Percentiles rank a stretch among this genome's conserved stretches.
These are phyloP conservation scores for Stephanodiscus minutulus DNA, from an alignment of 108 stramenopile species.

Conservation along the genomic window DNA sequence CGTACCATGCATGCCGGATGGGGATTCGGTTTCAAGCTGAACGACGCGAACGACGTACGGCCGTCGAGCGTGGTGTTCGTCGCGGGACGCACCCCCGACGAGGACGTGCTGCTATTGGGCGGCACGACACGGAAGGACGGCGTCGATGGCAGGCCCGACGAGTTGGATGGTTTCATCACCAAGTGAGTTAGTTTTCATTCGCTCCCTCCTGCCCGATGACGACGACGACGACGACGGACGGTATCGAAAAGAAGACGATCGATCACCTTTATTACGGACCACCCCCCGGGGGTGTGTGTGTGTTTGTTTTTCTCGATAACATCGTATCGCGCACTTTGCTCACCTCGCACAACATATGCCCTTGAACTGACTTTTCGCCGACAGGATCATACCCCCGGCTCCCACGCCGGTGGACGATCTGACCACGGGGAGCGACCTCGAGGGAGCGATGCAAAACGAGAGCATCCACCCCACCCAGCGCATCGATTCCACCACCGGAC, in stretches of 20 bases:
- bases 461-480: slow-evolving; percentile 39
- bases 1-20: slow-evolving; percentile 40
- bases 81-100: slow-evolving; percentile 43
- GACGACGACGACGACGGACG: no score
- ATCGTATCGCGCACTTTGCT: no score
- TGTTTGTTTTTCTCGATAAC: no score
- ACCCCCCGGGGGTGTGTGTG: no score
- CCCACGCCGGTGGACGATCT: slow-evolving; percentile 34
- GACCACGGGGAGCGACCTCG: slow-evolving; percentile 14
- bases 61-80: slow-evolving; percentile 42
- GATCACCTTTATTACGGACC: no score
- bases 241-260: no score
- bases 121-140: slow-evolving; percentile 44
- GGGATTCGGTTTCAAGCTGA: slow-evolving; percentile 51
- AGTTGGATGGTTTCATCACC: slow-evolving; percentile 48
- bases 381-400: slow-evolving; percentile 32
- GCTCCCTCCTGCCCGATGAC: no score
- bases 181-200: slow-evolving; percentile 13
- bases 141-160: slow-evolving; percentile 11
- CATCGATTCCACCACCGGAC: slow-evolving; percentile 45
- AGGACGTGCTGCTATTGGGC: slow-evolving; percentile 36
- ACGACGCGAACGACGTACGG: slow-evolving; percentile 45
- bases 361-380: no score
- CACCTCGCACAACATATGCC: no score
- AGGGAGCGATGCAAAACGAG: slow-evolving; percentile 26